These are phyloP conservation scores for Grigorovia jiainica DNA, from an alignment of 805 yeast genomes.

Conservation along the genomic window DNA sequence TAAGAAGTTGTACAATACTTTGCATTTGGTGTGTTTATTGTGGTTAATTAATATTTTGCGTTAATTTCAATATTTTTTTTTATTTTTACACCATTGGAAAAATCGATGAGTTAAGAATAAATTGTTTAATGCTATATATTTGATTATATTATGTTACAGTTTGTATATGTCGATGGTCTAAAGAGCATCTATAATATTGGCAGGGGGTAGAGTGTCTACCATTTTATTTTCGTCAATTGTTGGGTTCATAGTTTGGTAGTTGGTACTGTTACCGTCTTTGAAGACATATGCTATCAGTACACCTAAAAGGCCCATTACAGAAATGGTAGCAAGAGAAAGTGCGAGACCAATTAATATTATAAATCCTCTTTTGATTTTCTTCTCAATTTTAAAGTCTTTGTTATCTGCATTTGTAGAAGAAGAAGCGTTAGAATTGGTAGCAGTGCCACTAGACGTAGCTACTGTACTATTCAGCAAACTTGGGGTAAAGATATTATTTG, in stretches of 20 bases:
- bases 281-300: slow-evolving; percentile 28
- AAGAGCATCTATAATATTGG: slow-evolving; percentile 35
- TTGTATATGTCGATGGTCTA: slow-evolving; percentile 6
- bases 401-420: slow-evolving; percentile 13
- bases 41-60: too few species aligned
- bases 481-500: too few species aligned
- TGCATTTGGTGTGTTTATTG: neutral
- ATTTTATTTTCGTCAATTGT: slow-evolving; percentile 53
- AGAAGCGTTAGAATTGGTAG: slow-evolving; percentile 8
- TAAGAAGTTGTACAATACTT: neutral
- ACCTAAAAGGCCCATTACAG: slow-evolving; percentile 34
- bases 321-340: slow-evolving; percentile 45
- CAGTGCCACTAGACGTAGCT: slow-evolving; percentile 1
- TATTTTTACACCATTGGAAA: too few species aligned
- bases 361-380: slow-evolving; percentile 40
- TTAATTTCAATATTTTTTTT: too few species aligned
- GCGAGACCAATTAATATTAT: slow-evolving; percentile 65
- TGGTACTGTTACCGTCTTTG: slow-evolving; percentile 30
- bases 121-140: neutral
- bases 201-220: slow-evolving; percentile 56
- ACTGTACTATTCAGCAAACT: slow-evolving; percentile 3
- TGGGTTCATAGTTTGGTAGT: slow-evolving; percentile 39
- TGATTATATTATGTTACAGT: too few species aligned
- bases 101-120: too few species aligned
- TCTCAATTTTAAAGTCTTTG: slow-evolving; percentile 5